Evolutionary conservation across 108 stramenopile genomes (phyloP).

Genomic region (Thalassiosira profunda): DNA sequence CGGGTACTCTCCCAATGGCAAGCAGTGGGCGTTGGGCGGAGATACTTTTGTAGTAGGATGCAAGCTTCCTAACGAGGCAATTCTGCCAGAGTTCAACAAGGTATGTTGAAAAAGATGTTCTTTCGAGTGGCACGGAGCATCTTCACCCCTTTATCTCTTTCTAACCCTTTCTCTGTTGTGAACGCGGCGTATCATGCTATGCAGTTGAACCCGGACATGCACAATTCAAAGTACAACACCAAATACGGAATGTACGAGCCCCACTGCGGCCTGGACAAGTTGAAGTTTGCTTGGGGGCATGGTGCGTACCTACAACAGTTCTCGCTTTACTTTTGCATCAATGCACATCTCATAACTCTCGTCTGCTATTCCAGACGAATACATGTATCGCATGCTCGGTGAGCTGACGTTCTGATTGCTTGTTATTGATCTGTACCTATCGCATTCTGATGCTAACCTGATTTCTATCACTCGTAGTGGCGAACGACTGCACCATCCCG

Average conservation of each 20-base stretch:
- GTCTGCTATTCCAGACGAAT: too few relatives aligned
- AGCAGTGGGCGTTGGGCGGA: slow-evolving; percentile 88
- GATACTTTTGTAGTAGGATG: slow-evolving; percentile 88
- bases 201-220: slow-evolving; percentile 84
- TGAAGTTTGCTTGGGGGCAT: slow-evolving; percentile 81
- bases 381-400: slow-evolving; percentile 84
- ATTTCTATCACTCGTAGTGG: slow-evolving; percentile 28
- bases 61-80: slow-evolving; percentile 64
- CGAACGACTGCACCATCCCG: slow-evolving; percentile 65
- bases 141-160: too few relatives aligned
- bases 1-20: slow-evolving; percentile 65
- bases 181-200: too few relatives aligned
- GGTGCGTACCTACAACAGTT: too few relatives aligned
- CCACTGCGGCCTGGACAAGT: slow-evolving; percentile 70
- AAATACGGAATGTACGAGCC: slow-evolving; percentile 67
- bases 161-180: too few relatives aligned
- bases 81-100: slow-evolving; percentile 74
- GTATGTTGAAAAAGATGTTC: too few relatives aligned
- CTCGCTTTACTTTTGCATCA: too few relatives aligned
- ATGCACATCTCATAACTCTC: too few relatives aligned
- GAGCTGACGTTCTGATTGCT: too few relatives aligned
- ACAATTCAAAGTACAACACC: slow-evolving; percentile 62
- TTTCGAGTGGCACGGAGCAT: too few relatives aligned
- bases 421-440: too few relatives aligned
- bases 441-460: neutral